Conservation (phyloP, 352 stramenopile genomes). For the Albugo candida region DNA sequence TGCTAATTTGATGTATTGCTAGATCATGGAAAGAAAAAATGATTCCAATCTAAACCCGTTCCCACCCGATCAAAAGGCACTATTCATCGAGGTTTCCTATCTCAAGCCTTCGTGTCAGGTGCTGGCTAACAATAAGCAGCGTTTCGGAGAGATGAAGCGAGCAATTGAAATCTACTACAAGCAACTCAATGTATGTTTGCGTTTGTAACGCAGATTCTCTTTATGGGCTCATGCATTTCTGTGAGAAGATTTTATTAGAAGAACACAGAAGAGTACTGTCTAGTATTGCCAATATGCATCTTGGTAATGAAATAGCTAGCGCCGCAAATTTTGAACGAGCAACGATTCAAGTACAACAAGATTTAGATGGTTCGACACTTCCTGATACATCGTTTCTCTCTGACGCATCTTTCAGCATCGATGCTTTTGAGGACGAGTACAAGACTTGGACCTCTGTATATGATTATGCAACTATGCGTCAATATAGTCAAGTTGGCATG, state of each 20-base stretch:
- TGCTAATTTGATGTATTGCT: too few relatives aligned
- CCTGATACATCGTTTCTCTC: conserved; percentile 2
- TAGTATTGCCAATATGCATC: conserved; percentile 6
- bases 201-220: not conserved
- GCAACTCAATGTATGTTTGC: conserved; percentile 12
- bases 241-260: conserved; percentile 13
- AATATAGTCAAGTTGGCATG: conserved; percentile 24
- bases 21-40: too few relatives aligned
- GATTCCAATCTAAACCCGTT: conserved; percentile 2
- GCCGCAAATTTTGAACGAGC: conserved; percentile 9
- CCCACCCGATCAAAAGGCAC: conserved; percentile 7
- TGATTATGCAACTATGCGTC: conserved; percentile 14
- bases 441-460: conserved; percentile 19
- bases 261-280: conserved; percentile 14
- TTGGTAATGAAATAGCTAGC: conserved; percentile 13
- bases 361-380: not conserved
- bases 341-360: conserved; percentile 5
- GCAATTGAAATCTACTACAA: conserved; percentile 15
- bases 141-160: conserved; percentile 11
- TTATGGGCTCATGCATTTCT: conserved; percentile 14
- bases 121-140: conserved; percentile 1
- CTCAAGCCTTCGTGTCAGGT: conserved; percentile 8
- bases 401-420: conserved; percentile 10
- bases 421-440: conserved; percentile 16
- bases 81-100: conserved; percentile 5